Conservation (phyloP, 345 rosid species). For the Mercurialis annua region DNA sequence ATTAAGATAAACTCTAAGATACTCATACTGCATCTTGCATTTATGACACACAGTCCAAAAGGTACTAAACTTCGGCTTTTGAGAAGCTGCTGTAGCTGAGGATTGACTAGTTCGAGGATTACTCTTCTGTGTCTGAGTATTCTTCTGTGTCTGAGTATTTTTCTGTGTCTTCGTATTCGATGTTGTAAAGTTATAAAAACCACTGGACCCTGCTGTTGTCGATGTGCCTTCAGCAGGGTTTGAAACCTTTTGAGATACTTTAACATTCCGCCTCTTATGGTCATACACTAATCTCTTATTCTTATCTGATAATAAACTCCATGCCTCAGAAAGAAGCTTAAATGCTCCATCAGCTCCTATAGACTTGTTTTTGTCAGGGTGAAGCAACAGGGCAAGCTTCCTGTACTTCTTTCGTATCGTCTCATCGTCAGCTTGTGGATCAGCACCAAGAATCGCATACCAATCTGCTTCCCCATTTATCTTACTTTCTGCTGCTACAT, state of each 20-base stretch:
- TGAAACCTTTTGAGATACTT: conserved; percentile 38
- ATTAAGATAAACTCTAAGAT: conserved; percentile 38
- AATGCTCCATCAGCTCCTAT: conserved; percentile 91
- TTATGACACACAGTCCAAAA: conserved; percentile 47
- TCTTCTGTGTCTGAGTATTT: conserved; percentile 20
- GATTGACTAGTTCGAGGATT: conserved; percentile 20
- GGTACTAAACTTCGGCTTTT: conserved; percentile 28
- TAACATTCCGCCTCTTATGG: conserved; percentile 41
- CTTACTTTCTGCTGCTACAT: conserved; percentile 59
- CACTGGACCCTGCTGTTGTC: conserved; percentile 29
- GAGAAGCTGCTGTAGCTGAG: conserved; percentile 19
- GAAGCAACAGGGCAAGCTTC: conserved; percentile 67
- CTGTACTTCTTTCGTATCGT: conserved; percentile 58
- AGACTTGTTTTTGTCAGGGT: conserved; percentile 87
- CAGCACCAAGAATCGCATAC: conserved; percentile 69
- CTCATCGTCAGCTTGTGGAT: conserved; percentile 62
- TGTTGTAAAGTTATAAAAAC: conserved; percentile 42
- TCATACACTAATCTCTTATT: conserved; percentile 56
- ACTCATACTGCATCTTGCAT: conserved; percentile 50
- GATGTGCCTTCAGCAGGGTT: conserved; percentile 37
- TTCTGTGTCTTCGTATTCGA: conserved; percentile 19
- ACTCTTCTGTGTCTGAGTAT: conserved; percentile 20
- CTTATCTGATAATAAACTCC: conserved; percentile 73
- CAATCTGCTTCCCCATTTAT: conserved; percentile 67
- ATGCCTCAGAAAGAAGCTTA: conserved; percentile 35